Percentiles rank a stretch among this genome's conserved stretches.
These are phyloP conservation scores for Termitomyces sp. DNA, from an alignment of 768 basidiomycete species.

Conservation along the genomic window DNA sequence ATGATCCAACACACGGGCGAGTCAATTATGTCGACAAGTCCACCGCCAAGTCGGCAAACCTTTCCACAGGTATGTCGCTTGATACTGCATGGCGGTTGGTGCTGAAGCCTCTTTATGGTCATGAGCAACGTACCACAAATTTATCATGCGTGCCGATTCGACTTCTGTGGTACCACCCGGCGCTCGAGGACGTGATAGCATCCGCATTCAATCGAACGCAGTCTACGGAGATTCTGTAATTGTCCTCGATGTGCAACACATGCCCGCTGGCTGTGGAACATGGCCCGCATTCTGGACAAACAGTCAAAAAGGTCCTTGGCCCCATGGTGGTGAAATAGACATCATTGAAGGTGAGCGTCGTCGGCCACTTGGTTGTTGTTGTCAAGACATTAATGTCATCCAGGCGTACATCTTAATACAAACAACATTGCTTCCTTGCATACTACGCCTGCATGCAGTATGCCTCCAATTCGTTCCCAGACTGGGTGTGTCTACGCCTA, in stretches of 20 bases:
- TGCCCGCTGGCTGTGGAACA: slow-evolving; percentile 53
- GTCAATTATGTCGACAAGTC: slow-evolving; percentile 49
- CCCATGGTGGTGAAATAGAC: slow-evolving; percentile 55
- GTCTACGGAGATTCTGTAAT: slow-evolving; percentile 41
- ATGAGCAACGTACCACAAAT: slow-evolving; percentile 33
- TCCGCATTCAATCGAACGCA: slow-evolving; percentile 42
- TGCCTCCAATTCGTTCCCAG: slow-evolving; percentile 35
- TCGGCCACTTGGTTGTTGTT: not conserved
- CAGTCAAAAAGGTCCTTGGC: slow-evolving; percentile 49
- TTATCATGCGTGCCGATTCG: slow-evolving; percentile 55
- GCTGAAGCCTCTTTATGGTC: not conserved
- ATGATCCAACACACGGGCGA: slow-evolving; percentile 64
- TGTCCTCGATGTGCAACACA: slow-evolving; percentile 50
- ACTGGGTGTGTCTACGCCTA: slow-evolving; percentile 33
- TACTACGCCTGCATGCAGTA: slow-evolving; percentile 42
- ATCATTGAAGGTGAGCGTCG: slow-evolving; percentile 45
- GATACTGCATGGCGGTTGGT: not conserved
- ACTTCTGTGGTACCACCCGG: slow-evolving; percentile 25
- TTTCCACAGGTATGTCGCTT: slow-evolving; percentile 37
- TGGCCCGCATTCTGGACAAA: slow-evolving; percentile 67
- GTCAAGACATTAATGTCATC: not conserved
- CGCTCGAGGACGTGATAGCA: slow-evolving; percentile 48
- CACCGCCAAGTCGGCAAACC: slow-evolving; percentile 34
- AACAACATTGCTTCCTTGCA: slow-evolving; percentile 50
- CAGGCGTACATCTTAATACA: slow-evolving; percentile 44